A percentile compares a stretch with the other conserved stretches of the same genome.
phyloP scores from a whole-genome alignment of 2,329 filamentous ascomycete genomes.

The Colletotrichum nymphaeae region DNA sequence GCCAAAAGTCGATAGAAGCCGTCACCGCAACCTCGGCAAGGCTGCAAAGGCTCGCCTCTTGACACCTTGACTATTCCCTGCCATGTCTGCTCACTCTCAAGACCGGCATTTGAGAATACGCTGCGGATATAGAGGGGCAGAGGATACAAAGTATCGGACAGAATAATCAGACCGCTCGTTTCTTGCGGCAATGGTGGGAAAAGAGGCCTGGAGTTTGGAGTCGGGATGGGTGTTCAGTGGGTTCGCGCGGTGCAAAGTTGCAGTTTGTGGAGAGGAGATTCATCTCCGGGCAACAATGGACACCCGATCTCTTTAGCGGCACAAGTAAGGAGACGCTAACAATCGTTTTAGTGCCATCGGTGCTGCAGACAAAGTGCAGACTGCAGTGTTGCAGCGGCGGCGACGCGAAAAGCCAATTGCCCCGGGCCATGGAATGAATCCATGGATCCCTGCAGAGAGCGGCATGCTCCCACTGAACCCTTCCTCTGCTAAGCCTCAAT shows the following conservation, averaged over 20 bases:
- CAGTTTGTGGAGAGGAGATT: constrained; percentile 29
- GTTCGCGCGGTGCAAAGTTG: not conserved
- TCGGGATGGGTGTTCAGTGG: not conserved
- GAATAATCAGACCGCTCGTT: not conserved
- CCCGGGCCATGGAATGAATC: not conserved
- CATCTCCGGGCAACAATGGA: constrained; percentile 32
- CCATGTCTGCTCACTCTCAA: not conserved
- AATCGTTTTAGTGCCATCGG: constrained; percentile 18
- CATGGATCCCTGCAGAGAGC: constrained; percentile 16
- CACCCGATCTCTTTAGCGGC: constrained; percentile 26
- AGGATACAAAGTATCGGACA: not conserved
- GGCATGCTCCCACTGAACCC: constrained; percentile 20
- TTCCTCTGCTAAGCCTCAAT: constrained; percentile 24
- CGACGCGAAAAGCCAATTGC: not conserved
- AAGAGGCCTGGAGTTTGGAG: not conserved
- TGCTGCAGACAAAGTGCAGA: constrained; percentile 20
- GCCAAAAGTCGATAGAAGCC: not conserved
- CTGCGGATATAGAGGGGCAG: too few relatives aligned
- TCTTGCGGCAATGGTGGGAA: not conserved
- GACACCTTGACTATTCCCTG: not conserved
- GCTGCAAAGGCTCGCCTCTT: not conserved
- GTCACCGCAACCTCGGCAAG: not conserved
- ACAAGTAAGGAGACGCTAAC: not conserved
- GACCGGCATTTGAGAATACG: not conserved
- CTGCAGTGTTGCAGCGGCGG: not conserved